A percentile compares a stretch with the other conserved stretches of the same genome.
phyloP scores from a whole-genome alignment of 2,329 filamentous ascomycete genomes.

The Penicillium capsulatum region DNA sequence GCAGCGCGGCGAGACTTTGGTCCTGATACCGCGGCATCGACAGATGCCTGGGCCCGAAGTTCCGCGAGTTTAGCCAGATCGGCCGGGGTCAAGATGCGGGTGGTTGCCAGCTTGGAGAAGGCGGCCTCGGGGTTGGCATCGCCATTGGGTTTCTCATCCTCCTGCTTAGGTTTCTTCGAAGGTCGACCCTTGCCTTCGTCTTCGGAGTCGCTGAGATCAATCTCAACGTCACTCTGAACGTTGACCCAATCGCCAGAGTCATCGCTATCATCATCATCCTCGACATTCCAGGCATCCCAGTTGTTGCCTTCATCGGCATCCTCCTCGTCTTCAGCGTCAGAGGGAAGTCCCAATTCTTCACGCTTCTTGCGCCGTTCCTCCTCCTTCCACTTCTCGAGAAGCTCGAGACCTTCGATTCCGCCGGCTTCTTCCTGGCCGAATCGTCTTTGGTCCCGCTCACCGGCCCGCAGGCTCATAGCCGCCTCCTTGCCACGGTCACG shows the following conservation, averaged over 20 bases:
- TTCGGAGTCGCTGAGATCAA: conserved; percentile 67
- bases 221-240: conserved; percentile 76
- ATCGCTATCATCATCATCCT: conserved; percentile 55
- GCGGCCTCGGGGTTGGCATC: conserved; percentile 34
- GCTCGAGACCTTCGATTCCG: conserved; percentile 84
- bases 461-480: conserved; percentile 71
- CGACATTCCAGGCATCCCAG: conserved; percentile 58
- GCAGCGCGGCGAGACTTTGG: conserved; percentile 44
- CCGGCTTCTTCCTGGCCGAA: conserved; percentile 80
- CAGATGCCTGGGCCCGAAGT: conserved; percentile 67
- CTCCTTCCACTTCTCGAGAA: conserved; percentile 89
- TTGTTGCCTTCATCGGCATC: conserved; percentile 59
- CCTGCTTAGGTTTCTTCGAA: conserved; percentile 60
- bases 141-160: conserved; percentile 27
- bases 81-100: conserved; percentile 87
- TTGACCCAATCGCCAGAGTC: conserved; percentile 91
- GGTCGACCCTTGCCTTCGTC: conserved; percentile 61
- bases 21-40: conserved; percentile 59
- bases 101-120: conserved; percentile 70
- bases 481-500: conserved; percentile 89
- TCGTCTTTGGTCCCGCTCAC: conserved; percentile 68
- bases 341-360: conserved; percentile 62
- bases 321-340: conserved; percentile 58
- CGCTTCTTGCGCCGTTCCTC: conserved; percentile 75
- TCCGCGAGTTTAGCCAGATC: conserved; percentile 94